phyloP scores from a whole-genome alignment of 2,329 filamentous ascomycete species.

The Fusarium continuum region DNA sequence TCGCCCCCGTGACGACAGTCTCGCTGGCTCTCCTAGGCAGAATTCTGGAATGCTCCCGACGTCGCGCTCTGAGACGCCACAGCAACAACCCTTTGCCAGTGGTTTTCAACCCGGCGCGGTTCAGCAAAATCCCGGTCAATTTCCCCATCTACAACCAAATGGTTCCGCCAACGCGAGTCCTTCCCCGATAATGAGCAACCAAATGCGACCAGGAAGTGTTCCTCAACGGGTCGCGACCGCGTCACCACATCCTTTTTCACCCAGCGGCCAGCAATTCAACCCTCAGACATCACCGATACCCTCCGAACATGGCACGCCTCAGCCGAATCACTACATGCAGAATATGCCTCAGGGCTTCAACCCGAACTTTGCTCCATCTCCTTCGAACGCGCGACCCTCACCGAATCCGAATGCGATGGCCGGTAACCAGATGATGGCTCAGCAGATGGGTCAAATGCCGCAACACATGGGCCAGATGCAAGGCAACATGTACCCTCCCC shows the following conservation, averaged over 20 bases:
- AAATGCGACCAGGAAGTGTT: constrained; percentile 74
- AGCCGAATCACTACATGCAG: constrained; percentile 75
- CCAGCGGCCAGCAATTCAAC: constrained; percentile 75
- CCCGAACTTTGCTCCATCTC: constrained; percentile 66
- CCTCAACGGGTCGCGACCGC: constrained; percentile 87
- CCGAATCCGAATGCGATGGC: constrained; percentile 64
- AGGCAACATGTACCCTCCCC: constrained; percentile 53
- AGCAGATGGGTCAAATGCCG: constrained; percentile 59
- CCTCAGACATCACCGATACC: constrained; percentile 79
- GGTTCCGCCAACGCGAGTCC: constrained; percentile 86
- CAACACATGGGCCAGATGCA: constrained; percentile 60
- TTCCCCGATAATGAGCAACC: constrained; percentile 90
- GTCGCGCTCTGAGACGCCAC: constrained; percentile 92
- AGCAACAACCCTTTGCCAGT: constrained; percentile 76
- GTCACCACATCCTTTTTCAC: constrained; percentile 91
- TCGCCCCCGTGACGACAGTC: constrained; percentile 82
- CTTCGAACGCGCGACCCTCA: constrained; percentile 64
- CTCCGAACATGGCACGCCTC: constrained; percentile 80
- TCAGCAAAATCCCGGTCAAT: constrained; percentile 72
- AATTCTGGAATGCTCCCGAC: constrained; percentile 77
- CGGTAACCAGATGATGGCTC: constrained; percentile 62
- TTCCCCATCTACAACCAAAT: constrained; percentile 83
- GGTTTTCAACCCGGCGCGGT: constrained; percentile 74
- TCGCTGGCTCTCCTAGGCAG: constrained; percentile 82
- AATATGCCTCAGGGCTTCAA: constrained; percentile 67